phyloP scores from a whole-genome alignment of 2,329 filamentous ascomycete genomes.

The Fusarium sp. region DNA sequence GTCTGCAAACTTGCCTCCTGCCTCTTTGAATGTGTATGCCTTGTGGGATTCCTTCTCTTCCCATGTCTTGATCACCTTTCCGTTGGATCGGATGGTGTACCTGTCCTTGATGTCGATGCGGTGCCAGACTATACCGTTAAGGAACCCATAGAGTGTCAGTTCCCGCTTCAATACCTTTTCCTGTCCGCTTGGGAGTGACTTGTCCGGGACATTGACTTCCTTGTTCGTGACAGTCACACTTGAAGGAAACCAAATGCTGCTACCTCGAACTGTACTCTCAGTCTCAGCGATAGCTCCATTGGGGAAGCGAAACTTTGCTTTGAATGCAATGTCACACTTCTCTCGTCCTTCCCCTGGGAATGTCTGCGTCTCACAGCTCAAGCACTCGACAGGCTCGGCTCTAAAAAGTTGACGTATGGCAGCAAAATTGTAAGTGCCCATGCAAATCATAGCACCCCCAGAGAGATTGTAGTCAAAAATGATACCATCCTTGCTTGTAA shows the following conservation, averaged over 20 bases:
- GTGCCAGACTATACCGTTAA: not conserved
- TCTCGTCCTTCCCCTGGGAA: not conserved
- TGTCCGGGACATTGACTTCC: not conserved
- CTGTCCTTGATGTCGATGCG: not conserved
- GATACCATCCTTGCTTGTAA: not conserved
- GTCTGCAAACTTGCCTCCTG: not conserved
- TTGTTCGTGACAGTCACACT: not conserved
- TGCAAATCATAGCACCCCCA: not conserved
- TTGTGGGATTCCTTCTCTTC: not conserved
- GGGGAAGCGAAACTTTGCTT: not conserved
- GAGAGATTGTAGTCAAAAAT: not conserved
- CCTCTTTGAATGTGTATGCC: not conserved
- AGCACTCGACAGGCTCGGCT: not conserved
- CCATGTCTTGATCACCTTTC: not conserved
- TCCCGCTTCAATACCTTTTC: not conserved
- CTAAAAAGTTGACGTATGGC: not conserved
- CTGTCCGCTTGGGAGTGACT: not conserved
- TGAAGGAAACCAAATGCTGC: not conserved
- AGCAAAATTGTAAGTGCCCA: not conserved
- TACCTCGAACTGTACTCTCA: not conserved
- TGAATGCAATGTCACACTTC: not conserved
- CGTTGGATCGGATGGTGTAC: not conserved
- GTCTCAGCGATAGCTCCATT: not conserved
- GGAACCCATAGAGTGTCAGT: not conserved
- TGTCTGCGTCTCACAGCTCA: not conserved